Evolutionary conservation across 2,329 filamentous ascomycete genomes (phyloP).

Genomic region (Paramyrothecium roridum): DNA sequence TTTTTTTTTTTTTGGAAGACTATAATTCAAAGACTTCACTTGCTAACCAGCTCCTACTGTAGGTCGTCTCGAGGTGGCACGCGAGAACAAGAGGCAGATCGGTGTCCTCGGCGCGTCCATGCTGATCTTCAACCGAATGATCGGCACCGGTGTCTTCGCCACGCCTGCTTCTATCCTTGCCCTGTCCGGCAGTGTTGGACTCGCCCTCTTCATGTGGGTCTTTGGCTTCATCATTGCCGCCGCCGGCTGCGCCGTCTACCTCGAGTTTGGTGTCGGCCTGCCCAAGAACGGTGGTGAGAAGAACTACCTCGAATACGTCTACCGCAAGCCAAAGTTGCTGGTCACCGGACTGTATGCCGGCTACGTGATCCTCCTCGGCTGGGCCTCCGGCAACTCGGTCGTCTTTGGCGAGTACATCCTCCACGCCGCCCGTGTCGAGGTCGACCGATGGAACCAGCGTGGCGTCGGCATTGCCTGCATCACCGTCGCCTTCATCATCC

Average conservation of each 20-base stretch:
- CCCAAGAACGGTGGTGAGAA: conserved; percentile 65
- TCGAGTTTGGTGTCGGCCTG: conserved; percentile 64
- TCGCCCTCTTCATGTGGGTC: conserved; percentile 62
- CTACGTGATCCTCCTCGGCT: conserved; percentile 62
- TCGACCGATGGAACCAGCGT: conserved; percentile 65
- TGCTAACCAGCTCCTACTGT: not conserved
- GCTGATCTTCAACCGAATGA: conserved; percentile 63
- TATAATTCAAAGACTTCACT: not conserved
- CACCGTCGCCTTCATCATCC: conserved; percentile 62
- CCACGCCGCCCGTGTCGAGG: conserved; percentile 59
- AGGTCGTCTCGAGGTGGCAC: conserved; percentile 33
- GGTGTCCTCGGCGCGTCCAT: conserved; percentile 53
- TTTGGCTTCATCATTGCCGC: conserved; percentile 58
- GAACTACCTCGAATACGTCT: conserved; percentile 66
- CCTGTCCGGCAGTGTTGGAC: conserved; percentile 58
- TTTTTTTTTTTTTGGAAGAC: too few species aligned
- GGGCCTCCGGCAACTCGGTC: conserved; percentile 65
- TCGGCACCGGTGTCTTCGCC: conserved; percentile 66
- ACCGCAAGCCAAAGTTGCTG: conserved; percentile 57
- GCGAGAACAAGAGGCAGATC: conserved; percentile 51
- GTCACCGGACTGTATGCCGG: conserved; percentile 58
- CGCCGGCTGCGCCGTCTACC: conserved; percentile 61
- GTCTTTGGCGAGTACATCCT: conserved; percentile 71
- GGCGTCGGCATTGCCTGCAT: conserved; percentile 65
- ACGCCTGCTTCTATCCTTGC: conserved; percentile 57